Conservation (phyloP, 352 stramenopile species). For the Phytophthora pinifolia region DNA sequence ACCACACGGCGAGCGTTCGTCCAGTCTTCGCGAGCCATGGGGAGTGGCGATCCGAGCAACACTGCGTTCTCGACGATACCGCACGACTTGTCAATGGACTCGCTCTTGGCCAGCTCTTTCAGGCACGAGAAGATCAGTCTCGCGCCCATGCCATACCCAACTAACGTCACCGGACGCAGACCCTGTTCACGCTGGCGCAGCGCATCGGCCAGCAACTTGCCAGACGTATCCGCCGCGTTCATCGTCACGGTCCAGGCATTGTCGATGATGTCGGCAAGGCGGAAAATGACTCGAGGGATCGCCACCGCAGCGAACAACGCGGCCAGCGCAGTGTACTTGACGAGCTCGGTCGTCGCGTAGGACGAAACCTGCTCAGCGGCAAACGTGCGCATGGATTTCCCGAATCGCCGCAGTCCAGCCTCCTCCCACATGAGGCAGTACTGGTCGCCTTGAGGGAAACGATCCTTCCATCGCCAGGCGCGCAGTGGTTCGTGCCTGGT, state of each 20-base stretch:
- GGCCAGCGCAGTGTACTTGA: conserved; percentile 76
- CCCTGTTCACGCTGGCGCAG: conserved; percentile 68
- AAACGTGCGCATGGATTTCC: conserved; percentile 82
- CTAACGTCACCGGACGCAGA: conserved; percentile 83
- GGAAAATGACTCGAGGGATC: conserved; percentile 70
- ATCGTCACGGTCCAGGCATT: conserved; percentile 86
- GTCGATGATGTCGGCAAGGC: conserved; percentile 78
- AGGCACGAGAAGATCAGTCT: conserved; percentile 90
- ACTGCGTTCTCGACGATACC: conserved; percentile 90
- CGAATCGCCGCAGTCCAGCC: conserved; percentile 65
- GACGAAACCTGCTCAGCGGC: conserved; percentile 61
- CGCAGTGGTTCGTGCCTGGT: conserved; percentile 43
- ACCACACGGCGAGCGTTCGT: conserved; percentile 66
- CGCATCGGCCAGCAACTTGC: conserved; percentile 73
- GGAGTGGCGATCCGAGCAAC: conserved; percentile 81
- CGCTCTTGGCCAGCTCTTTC: conserved; percentile 76
- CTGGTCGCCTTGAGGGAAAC: conserved; percentile 79
- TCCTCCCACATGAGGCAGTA: conserved; percentile 85
- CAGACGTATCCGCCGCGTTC: conserved; percentile 69
- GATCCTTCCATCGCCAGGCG: conserved; percentile 84
- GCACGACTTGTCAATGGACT: conserved; percentile 50
- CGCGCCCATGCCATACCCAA: conserved; percentile 90
- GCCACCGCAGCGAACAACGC: conserved; percentile 74
- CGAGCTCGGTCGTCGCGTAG: conserved; percentile 72
- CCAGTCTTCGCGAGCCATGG: conserved; percentile 65